Conservation (phyloP, 208 protist species). For the Acanthamoeba triangularis region DNA sequence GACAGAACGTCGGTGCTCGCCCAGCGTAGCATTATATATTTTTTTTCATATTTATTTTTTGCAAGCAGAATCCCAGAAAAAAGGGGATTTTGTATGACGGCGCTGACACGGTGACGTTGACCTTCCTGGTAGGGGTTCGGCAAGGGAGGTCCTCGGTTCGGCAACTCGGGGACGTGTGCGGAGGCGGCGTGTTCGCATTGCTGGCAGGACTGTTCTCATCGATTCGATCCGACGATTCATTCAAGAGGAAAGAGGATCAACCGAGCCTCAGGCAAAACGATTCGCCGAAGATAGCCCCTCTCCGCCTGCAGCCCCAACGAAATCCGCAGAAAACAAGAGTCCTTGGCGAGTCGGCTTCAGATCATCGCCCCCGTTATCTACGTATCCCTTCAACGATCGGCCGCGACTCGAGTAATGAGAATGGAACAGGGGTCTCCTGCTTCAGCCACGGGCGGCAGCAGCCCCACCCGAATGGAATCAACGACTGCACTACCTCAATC, state of each 20-base stretch:
- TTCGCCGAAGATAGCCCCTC: neutral
- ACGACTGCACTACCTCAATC: neutral
- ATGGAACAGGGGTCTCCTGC: constrained; percentile 56
- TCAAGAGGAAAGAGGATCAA: neutral
- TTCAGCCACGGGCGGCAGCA: constrained; percentile 13
- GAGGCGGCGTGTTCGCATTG: neutral
- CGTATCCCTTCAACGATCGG: neutral
- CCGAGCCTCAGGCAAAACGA: neutral
- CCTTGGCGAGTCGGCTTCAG: neutral
- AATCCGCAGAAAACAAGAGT: constrained; percentile 2
- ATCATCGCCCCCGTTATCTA: neutral
- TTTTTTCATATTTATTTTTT: neutral
- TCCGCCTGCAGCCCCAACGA: neutral
- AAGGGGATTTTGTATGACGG: neutral
- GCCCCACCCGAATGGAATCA: neutral
- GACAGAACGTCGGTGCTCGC: too few relatives aligned
- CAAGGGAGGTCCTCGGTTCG: neutral
- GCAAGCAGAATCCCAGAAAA: constrained; percentile 8
- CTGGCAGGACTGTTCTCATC: neutral
- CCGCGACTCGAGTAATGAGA: neutral
- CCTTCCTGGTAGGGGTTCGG: neutral
- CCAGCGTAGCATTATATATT: neutral
- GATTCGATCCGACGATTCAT: neutral
- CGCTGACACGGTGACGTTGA: constrained; percentile 48
- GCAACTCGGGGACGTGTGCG: neutral